These are phyloP conservation scores for Obelidium mucronatum DNA, from an alignment of 192 early-diverging fungal genomes.

Conservation along the genomic window DNA sequence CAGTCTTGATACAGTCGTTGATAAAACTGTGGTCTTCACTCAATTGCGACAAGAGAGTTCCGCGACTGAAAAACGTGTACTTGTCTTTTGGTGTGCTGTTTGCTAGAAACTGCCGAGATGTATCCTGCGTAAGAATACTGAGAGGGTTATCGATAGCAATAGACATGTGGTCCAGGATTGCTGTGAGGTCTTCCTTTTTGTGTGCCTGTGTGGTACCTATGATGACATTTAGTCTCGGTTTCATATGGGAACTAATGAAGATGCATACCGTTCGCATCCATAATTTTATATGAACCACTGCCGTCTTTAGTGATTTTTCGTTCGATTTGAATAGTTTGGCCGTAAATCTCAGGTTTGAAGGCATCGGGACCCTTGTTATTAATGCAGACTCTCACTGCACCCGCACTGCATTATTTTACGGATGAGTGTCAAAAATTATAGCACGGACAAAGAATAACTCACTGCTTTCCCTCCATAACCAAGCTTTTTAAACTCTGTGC, in stretches of 20 bases:
- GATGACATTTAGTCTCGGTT: no score
- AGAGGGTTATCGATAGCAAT: slow-evolving; percentile 96
- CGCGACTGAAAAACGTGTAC: slow-evolving; percentile 91
- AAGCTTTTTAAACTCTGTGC: slow-evolving; percentile 77
- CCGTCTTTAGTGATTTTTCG: slow-evolving; percentile 75
- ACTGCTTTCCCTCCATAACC: slow-evolving; percentile 82
- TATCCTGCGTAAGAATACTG: slow-evolving; percentile 92
- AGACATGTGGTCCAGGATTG: slow-evolving; percentile 86
- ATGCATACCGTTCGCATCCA: slow-evolving; percentile 65
- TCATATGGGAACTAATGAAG: no score
- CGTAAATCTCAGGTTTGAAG: slow-evolving; percentile 81
- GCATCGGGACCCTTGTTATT: slow-evolving; percentile 88
- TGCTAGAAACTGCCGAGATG: slow-evolving; percentile 87
- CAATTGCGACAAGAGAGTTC: slow-evolving; percentile 85
- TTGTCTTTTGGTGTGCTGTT: slow-evolving; percentile 84
- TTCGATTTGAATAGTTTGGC: slow-evolving; percentile 82
- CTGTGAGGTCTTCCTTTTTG: slow-evolving; percentile 83
- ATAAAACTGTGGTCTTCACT: slow-evolving; percentile 69
- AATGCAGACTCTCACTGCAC: slow-evolving; percentile 78
- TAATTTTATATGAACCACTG: slow-evolving; percentile 79
- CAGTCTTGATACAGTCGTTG: slow-evolving; percentile 12
- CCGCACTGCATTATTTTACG: no score
- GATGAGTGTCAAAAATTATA: no score
- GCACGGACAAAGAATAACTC: no score
- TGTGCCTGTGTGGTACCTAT: slow-evolving; percentile 6